Evolutionary conservation across 768 basidiomycete species (phyloP).

Genomic region (Amanita rubescens): DNA sequence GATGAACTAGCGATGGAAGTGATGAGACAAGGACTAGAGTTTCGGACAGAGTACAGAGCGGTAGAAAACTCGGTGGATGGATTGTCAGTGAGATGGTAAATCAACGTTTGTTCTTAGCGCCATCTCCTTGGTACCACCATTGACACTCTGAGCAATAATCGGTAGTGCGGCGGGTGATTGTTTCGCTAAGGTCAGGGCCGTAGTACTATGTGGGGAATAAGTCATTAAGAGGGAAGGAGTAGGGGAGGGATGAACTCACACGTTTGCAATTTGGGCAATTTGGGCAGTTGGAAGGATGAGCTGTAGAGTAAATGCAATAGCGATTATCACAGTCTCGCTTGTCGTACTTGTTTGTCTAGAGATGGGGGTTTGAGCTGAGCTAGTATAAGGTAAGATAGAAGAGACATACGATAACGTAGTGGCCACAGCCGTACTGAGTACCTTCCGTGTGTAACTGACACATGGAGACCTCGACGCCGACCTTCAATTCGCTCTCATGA

Average conservation of each 20-base stretch:
- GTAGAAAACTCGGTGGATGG: constrained; percentile 84
- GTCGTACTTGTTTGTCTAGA: constrained; percentile 43
- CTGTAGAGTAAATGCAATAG: constrained; percentile 30
- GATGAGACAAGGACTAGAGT: constrained; percentile 18
- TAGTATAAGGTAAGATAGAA: no score
- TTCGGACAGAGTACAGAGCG: constrained; percentile 78
- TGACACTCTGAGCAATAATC: constrained; percentile 53
- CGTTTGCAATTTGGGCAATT: constrained; percentile 37
- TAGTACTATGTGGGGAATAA: constrained; percentile 45
- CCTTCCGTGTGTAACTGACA: constrained; percentile 37
- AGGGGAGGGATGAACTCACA: constrained; percentile 23
- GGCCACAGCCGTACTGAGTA: constrained; percentile 70
- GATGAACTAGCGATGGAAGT: constrained; percentile 26
- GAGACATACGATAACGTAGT: constrained; percentile 64
- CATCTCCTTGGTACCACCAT: constrained; percentile 48
- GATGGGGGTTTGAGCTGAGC: no score
- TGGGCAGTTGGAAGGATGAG: constrained; percentile 27
- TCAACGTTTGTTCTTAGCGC: constrained; percentile 25
- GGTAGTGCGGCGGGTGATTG: constrained; percentile 39
- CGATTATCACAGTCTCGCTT: constrained; percentile 50
- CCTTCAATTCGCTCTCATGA: constrained; percentile 16
- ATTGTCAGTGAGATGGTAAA: constrained; percentile 64
- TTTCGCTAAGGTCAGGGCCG: constrained; percentile 65
- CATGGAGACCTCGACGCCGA: neutral
- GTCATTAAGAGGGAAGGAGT: constrained; percentile 9